phyloP scores from a whole-genome alignment of 2,329 filamentous ascomycete genomes.

The Phyllosticta citriasiana region DNA sequence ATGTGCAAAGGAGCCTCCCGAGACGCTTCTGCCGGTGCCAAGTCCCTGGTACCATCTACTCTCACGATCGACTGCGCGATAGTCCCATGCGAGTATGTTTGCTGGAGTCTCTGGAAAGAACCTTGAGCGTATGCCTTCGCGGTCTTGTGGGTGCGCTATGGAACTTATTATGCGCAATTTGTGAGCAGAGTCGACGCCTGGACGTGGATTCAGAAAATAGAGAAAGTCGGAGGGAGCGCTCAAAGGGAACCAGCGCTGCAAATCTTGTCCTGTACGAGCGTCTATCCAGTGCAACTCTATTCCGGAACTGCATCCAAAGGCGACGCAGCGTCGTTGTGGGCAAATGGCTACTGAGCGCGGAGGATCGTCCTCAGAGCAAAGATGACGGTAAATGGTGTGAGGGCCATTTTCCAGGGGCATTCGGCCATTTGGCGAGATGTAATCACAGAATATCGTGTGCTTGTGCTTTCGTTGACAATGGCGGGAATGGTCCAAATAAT shows the following conservation, averaged over 20 bases:
- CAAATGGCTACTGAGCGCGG: conserved; percentile 57
- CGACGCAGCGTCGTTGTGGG: conserved; percentile 53
- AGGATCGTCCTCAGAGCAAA: conserved; percentile 52
- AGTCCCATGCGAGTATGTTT: conserved; percentile 17
- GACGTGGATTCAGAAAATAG: conserved; percentile 50
- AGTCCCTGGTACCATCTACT: conserved; percentile 2
- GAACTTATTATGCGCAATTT: conserved; percentile 56
- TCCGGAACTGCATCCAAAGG: conserved; percentile 53
- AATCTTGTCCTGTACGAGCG: conserved; percentile 37
- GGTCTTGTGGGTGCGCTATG: conserved; percentile 36
- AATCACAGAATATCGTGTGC: background rate
- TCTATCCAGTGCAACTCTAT: conserved; percentile 55
- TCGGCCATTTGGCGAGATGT: background rate
- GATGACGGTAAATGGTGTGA: conserved; percentile 37
- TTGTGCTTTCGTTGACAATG: background rate
- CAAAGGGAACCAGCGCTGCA: conserved; percentile 47
- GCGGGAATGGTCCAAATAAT: background rate
- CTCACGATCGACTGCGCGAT: conserved; percentile 15
- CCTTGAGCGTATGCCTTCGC: conserved; percentile 17
- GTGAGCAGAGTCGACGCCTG: conserved; percentile 41
- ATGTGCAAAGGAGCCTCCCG: background rate
- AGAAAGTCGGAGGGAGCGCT: conserved; percentile 45
- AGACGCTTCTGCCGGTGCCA: background rate
- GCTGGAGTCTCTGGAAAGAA: conserved; percentile 12
- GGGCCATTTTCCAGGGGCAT: conserved; percentile 7